phyloP scores from a whole-genome alignment of 2,329 filamentous ascomycete genomes.

The Ilyonectria mors-panacis region DNA sequence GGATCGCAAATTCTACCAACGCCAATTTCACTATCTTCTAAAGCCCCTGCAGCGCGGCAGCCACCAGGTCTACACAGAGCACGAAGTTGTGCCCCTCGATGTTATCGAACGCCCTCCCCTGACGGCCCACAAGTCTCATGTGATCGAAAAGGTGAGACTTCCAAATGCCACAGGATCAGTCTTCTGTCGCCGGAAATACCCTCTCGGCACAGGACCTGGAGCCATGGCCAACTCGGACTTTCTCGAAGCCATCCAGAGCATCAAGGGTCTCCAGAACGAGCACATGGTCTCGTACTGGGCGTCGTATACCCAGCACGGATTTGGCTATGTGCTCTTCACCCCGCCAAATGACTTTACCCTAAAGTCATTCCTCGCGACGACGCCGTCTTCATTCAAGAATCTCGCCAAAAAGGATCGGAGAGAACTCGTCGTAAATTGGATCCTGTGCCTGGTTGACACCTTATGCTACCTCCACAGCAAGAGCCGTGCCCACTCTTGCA shows the following conservation, averaged over 20 bases:
- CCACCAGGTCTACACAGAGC: slow-evolving; percentile 75
- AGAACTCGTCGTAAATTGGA: slow-evolving; percentile 78
- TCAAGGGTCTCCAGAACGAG: slow-evolving; percentile 73
- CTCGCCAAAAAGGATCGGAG: slow-evolving; percentile 73
- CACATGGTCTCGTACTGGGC: slow-evolving; percentile 81
- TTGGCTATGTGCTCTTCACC: slow-evolving; percentile 76
- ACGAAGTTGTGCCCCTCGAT: slow-evolving; percentile 79
- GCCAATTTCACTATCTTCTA: slow-evolving; percentile 80
- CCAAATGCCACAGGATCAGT: slow-evolving; percentile 71
- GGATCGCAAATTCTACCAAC: slow-evolving; percentile 78
- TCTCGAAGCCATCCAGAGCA: slow-evolving; percentile 71
- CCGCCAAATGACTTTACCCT: slow-evolving; percentile 78
- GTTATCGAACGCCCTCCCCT: slow-evolving; percentile 71
- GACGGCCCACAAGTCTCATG: slow-evolving; percentile 53
- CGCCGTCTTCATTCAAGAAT: slow-evolving; percentile 73
- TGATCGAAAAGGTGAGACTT: slow-evolving; percentile 73
- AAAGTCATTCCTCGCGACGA: slow-evolving; percentile 76
- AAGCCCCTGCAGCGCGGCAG: slow-evolving; percentile 72
- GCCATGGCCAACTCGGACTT: slow-evolving; percentile 69
- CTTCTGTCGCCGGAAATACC: slow-evolving; percentile 72
- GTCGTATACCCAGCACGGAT: slow-evolving; percentile 76
- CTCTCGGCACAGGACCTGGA: slow-evolving; percentile 61
- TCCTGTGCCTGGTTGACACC: slow-evolving; percentile 80
- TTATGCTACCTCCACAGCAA: slow-evolving; percentile 77
- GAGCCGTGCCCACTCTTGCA: slow-evolving; percentile 76